Conservation (phyloP, 2,329 filamentous ascomycete species). For the Pyrenophora graminea region DNA sequence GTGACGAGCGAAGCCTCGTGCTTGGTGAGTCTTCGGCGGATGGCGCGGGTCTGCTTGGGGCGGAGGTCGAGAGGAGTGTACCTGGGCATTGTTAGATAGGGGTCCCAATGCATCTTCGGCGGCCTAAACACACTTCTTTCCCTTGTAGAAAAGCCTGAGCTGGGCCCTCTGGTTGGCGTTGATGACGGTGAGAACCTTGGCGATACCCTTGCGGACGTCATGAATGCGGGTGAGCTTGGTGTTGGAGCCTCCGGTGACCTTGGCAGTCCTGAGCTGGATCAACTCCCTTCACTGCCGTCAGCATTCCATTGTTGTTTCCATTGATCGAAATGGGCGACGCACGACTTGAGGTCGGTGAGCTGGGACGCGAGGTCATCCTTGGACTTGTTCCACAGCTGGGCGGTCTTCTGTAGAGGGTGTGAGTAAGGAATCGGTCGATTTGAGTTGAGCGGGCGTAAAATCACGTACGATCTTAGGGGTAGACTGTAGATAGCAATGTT, state of each 20-base stretch:
- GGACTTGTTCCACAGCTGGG: constrained; percentile 97
- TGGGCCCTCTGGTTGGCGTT: constrained; percentile 99
- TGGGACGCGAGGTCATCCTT: constrained; percentile 95
- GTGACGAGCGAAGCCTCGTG: constrained; percentile 84
- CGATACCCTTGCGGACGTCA: constrained; percentile 99
- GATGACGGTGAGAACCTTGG: constrained; percentile 98
- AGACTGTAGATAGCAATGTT: constrained; percentile 54
- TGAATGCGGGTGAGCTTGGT: constrained; percentile 82
- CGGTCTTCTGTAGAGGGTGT: constrained; percentile 68
- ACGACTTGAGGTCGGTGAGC: constrained; percentile 46
- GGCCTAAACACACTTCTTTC: constrained; percentile 73
- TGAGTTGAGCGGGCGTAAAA: constrained; percentile 17
- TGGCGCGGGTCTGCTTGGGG: constrained; percentile 96
- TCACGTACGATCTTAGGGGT: constrained; percentile 64
- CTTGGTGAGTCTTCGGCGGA: constrained; percentile 91
- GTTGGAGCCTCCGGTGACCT: constrained; percentile 89
- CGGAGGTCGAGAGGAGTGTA: constrained; percentile 98
- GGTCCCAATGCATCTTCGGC: neutral
- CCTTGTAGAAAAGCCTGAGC: constrained; percentile 95
- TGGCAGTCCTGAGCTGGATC: constrained; percentile 94
- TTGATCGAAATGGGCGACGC: constrained; percentile 24
- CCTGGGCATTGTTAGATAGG: constrained; percentile 35
- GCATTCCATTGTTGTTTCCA: constrained; percentile 21
- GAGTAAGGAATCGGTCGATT: constrained; percentile 41
- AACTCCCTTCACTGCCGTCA: constrained; percentile 65